A percentile compares a stretch with the other conserved stretches of the same genome.
These are phyloP conservation scores for Mucor indicus DNA, from an alignment of 371 early-diverging fungal species.

Conservation along the genomic window DNA sequence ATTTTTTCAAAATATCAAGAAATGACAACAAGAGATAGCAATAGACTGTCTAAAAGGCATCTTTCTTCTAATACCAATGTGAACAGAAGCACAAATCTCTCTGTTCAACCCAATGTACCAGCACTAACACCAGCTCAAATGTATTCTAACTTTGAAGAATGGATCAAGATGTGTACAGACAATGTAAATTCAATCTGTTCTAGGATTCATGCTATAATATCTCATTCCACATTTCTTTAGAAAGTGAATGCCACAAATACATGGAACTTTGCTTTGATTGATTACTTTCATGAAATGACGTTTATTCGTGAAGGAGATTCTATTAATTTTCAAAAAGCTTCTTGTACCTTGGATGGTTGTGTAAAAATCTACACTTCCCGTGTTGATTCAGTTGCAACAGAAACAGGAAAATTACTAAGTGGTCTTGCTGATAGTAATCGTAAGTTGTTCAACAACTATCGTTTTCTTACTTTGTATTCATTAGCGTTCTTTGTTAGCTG, in stretches of 20 bases:
- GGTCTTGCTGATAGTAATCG: slow-evolving; percentile 75
- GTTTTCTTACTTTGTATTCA: neutral
- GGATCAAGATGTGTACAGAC: slow-evolving; percentile 97
- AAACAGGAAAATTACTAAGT: slow-evolving; percentile 89
- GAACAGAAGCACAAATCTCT: neutral
- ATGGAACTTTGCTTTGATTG: slow-evolving; percentile 98
- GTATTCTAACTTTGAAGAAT: slow-evolving; percentile 84
- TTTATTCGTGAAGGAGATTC: slow-evolving; percentile 91
- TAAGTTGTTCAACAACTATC: slow-evolving; percentile 15
- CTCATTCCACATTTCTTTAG: slow-evolving; percentile 31
- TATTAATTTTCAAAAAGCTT: slow-evolving; percentile 99
- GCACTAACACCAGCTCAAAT: slow-evolving; percentile 44
- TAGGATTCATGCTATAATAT: too few species aligned
- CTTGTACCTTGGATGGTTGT: slow-evolving; percentile 98
- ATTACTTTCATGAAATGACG: slow-evolving; percentile 97
- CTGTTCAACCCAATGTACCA: slow-evolving; percentile 12
- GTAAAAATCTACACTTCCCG: slow-evolving; percentile 98
- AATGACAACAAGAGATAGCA: too few species aligned
- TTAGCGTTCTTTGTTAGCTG: slow-evolving; percentile 11
- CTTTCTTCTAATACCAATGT: too few species aligned
- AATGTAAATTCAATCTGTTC: slow-evolving; percentile 58
- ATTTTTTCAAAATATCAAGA: too few species aligned
- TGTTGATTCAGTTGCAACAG: slow-evolving; percentile 97
- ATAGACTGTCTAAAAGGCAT: too few species aligned
- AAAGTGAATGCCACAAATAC: slow-evolving; percentile 98